Evolutionary conservation across 352 stramenopile species (phyloP), one percentile per base, ranked within the genome.

Genomic region (Globisporangium nunn): DNA sequence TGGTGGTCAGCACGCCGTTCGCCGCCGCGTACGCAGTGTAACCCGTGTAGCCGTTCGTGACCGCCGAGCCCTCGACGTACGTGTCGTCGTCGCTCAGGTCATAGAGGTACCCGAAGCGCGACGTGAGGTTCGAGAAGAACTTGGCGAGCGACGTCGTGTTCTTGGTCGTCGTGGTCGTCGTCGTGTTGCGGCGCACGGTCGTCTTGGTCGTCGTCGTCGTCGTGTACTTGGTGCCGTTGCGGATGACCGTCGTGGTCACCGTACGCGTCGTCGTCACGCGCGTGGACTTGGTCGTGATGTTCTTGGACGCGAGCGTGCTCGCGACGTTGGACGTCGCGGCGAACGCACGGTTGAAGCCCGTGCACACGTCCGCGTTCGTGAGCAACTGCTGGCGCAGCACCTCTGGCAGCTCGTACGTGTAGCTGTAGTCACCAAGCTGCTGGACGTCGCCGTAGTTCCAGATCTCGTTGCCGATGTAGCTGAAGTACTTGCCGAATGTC

Each of bases 341-440:
- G 51, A 77, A 76, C 8, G 65, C 72, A 52, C 67, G 62, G 63
- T 72, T 75, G 52, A 82, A 79, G 50, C 73, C 75, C 52, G 74
- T 72, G 60, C 78, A 88, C 45, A 86, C 50, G 61, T 85, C 75
- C 10, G 73, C 69, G 74, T 88, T 88, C 57, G 65, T 84, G 50
- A 88, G 53, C 35, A 88, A 58, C 65, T 86, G 78, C 52, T 83
- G 75, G 50, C 65, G 72, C 47, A 87, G 63, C 31, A 87, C 53
- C 48, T 76, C 68, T 4, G 78, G 75, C 17, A 88, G 57, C 58
- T 87, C 63, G 66, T 90, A 90, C 63, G 70, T 74, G 75, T 90
- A 90, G 62, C 73, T 78, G 63, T 81, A 85, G 60, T 87, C 72
- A 15, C 74, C 77, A n/a, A 89, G 73, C 63, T 80, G 69, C 53